Percentiles rank a stretch among this genome's conserved stretches.
Conservation (phyloP, 2,329 filamentous ascomycete species). For the Verticillium isaacii region DNA sequence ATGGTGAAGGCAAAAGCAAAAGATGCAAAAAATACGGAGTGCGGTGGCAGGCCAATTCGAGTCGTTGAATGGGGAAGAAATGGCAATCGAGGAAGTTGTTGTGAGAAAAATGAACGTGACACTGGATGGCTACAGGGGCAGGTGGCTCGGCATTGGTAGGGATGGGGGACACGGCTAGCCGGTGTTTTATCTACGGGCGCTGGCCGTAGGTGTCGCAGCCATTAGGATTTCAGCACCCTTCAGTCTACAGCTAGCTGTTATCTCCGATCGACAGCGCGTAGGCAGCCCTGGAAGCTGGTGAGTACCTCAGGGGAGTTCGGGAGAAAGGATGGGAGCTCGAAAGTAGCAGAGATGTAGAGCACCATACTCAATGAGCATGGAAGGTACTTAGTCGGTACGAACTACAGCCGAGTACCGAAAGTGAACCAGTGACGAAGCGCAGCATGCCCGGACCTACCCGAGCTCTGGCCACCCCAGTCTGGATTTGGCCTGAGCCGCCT, state of each 20-base stretch:
- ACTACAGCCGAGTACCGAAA: not conserved
- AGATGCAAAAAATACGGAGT: no score
- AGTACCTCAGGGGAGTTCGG: not conserved
- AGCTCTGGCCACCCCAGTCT: not conserved
- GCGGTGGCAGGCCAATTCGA: not conserved
- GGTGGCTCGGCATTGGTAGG: not conserved
- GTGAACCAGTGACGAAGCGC: not conserved
- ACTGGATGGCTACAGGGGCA: not conserved
- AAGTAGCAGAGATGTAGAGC: not conserved
- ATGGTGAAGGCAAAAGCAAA: constrained; percentile 22
- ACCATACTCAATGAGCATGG: rapidly evolving
- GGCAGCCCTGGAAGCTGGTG: not conserved
- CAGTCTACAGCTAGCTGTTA: no score
- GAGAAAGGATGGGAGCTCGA: not conserved
- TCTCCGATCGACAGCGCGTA: no score
- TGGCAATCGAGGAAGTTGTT: not conserved
- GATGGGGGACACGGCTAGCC: not conserved
- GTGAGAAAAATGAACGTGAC: not conserved
- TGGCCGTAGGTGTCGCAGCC: no score
- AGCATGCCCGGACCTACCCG: not conserved
- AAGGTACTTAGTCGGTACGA: not conserved
- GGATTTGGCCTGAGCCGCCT: no score
- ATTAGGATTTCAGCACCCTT: no score
- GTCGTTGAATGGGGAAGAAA: not conserved
- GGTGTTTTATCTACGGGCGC: no score